Conservation (phyloP, 1,284 basidiomycete species). For the Inonotus obliquus region DNA sequence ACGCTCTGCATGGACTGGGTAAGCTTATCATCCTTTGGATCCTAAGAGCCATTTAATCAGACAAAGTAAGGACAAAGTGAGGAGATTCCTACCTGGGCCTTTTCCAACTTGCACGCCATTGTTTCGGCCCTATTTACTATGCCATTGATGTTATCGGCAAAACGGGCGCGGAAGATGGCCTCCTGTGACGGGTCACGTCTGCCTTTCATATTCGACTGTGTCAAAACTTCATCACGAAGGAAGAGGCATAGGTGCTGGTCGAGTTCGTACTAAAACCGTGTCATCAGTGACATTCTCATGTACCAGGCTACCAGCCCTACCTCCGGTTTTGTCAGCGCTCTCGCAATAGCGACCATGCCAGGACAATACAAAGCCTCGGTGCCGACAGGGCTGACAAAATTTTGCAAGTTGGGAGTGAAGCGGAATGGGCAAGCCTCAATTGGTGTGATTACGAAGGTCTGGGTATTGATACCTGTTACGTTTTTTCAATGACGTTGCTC, state of each 20-base stretch:
- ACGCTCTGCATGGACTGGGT: slow-evolving; percentile 72
- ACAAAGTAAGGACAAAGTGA: background rate
- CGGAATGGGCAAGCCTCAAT: slow-evolving; percentile 94
- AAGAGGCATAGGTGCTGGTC: slow-evolving; percentile 89
- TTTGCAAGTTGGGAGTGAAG: slow-evolving; percentile 94
- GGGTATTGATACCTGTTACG: slow-evolving; percentile 37
- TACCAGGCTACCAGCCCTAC: slow-evolving; percentile 39
- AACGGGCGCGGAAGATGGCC: slow-evolving; percentile 57
- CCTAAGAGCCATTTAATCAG: slow-evolving; percentile 3
- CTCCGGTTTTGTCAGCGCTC: slow-evolving; percentile 89
- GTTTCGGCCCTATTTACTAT: slow-evolving; percentile 84
- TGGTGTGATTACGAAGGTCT: slow-evolving; percentile 67
- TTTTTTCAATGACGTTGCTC: slow-evolving; percentile 1
- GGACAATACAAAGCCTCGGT: slow-evolving; percentile 89
- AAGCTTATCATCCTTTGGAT: slow-evolving; percentile 15
- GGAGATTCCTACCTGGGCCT: slow-evolving; percentile 56
- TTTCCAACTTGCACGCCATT: slow-evolving; percentile 80
- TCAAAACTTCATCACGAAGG: slow-evolving; percentile 87
- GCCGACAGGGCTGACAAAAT: slow-evolving; percentile 85
- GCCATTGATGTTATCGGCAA: slow-evolving; percentile 71
- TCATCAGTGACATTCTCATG: slow-evolving; percentile 12
- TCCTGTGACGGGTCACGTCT: slow-evolving; percentile 40
- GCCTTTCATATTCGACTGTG: slow-evolving; percentile 56
- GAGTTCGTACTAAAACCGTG: slow-evolving; percentile 65
- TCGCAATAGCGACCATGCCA: slow-evolving; percentile 87